These are phyloP conservation scores for Fusarium incarnatum DNA, from an alignment of 2,329 filamentous ascomycete genomes.

Conservation along the genomic window DNA sequence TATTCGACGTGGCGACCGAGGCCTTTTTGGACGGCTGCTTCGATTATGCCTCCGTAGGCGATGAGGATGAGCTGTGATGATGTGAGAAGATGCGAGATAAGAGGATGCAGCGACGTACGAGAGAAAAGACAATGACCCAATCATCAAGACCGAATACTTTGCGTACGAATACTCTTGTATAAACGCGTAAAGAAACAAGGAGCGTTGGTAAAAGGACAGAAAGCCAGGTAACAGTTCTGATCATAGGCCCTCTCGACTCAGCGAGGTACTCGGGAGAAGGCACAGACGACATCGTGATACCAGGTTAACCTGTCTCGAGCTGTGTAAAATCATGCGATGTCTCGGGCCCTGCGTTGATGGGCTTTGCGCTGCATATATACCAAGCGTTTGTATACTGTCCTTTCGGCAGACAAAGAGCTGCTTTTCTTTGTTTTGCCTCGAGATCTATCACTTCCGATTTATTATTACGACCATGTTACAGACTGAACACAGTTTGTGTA, in stretches of 20 bases:
- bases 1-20: constrained; percentile 32
- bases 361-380: background rate
- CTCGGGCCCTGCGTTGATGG: background rate
- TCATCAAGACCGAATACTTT: constrained; percentile 37
- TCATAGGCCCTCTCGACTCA: constrained; percentile 17
- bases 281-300: constrained; percentile 8
- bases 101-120: background rate
- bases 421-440: background rate
- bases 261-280: constrained; percentile 27
- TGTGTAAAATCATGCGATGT: background rate
- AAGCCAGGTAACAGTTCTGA: constrained; percentile 30
- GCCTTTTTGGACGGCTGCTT: constrained; percentile 20
- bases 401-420: background rate
- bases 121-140: constrained; percentile 27
- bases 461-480: background rate
- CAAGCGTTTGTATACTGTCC: too few species aligned
- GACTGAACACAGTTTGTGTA: background rate
- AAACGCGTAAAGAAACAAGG: constrained; percentile 17
- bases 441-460: background rate
- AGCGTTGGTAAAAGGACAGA: constrained; percentile 20
- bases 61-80: constrained; percentile 18
- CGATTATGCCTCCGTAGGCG: constrained; percentile 28
- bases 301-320: background rate
- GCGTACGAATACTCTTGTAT: constrained; percentile 25
- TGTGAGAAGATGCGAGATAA: background rate